Percentiles rank a stretch among this genome's conserved stretches.
These are phyloP conservation scores for Solanum virginianum DNA, from an alignment of 257 asterid species.

Conservation along the genomic window DNA sequence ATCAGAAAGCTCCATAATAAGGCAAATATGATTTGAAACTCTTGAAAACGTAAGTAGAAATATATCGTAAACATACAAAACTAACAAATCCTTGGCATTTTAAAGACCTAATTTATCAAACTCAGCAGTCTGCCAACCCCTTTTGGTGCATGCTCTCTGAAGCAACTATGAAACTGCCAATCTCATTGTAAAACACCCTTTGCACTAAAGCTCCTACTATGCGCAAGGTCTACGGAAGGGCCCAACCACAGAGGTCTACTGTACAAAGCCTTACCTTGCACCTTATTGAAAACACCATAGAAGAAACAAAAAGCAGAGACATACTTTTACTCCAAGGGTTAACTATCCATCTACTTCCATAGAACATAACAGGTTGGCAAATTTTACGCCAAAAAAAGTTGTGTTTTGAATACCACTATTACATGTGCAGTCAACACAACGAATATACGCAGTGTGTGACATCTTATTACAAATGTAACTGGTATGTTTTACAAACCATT, in stretches of 20 bases:
- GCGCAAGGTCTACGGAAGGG: too few relatives aligned
- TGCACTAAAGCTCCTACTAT: too few relatives aligned
- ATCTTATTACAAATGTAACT: neutral
- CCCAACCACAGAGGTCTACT: too few relatives aligned
- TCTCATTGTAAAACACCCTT: neutral
- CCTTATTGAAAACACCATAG: neutral
- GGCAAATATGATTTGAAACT: neutral
- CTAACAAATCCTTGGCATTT: neutral
- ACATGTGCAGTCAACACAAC: neutral
- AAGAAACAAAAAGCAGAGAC: neutral
- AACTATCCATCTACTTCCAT: neutral
- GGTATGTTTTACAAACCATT: neutral
- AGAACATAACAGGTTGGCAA: neutral
- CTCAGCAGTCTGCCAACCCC: neutral
- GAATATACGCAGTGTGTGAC: neutral
- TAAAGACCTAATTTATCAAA: neutral
- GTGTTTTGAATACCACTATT: neutral
- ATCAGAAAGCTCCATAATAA: neutral
- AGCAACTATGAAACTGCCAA: neutral
- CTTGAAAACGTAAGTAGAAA: neutral
- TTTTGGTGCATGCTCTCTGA: neutral
- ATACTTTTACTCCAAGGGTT: neutral
- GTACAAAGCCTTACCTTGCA: too few relatives aligned
- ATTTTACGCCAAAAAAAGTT: neutral
- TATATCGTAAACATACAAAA: neutral